Percentiles rank a stretch among this genome's conserved stretches.
These are phyloP conservation scores for Dictyostelium discoideum DNA, from an alignment of 78 protist species.

Conservation along the genomic window dicty_2.7 NC_007091.3:4673501-4674000, in stretches of 20 bases:
- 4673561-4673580: slow-evolving; percentile 40
- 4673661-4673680: slow-evolving; percentile 75
- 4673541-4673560: slow-evolving; percentile 57
- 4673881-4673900: neutral
- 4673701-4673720: slow-evolving; percentile 91
- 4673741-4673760: slow-evolving; percentile 90
- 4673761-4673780: slow-evolving; percentile 92
- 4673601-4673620: slow-evolving; percentile 64
- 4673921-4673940: slow-evolving; percentile 86
- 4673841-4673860: neutral
- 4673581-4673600: slow-evolving; percentile 78
- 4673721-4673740: slow-evolving; percentile 49
- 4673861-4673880: neutral
- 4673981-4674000: slow-evolving; percentile 56
- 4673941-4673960: slow-evolving; percentile 78
- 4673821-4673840: no score
- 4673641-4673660: slow-evolving; percentile 8
- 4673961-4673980: slow-evolving; percentile 79
- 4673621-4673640: slow-evolving; percentile 44
- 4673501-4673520: slow-evolving; percentile 77
- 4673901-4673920: slow-evolving; percentile 71
- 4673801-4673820: neutral
- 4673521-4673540: slow-evolving; percentile 63
- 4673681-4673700: slow-evolving; percentile 87
- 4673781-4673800: slow-evolving; percentile 90